Base-by-base conservation (phyloP, 768 basidiomycete species). In the Psilocybe tampanensis region DNA sequence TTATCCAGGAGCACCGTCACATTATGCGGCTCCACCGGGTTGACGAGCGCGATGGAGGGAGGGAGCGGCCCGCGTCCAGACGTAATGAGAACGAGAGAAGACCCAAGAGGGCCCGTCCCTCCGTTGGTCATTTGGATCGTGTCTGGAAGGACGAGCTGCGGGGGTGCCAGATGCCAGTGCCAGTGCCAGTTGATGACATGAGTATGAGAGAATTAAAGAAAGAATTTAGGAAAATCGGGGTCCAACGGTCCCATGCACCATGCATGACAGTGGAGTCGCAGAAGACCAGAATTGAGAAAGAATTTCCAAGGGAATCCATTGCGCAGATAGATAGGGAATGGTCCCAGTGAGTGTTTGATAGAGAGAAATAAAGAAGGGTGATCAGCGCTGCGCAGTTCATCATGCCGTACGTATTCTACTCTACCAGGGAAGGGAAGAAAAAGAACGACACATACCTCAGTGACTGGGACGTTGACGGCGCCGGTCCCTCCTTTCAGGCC, bases 1-100 rank as follows among this genome's bases (percentile, higher is more conserved):
- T 92, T 93, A 71, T 92, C 88, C 58, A 93, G 69, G 15, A 93
- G 69, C 26, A 89, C 80, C 0, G 88, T 91, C 3, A 80, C 72
- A 54, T 91, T 88, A 70, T 85, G 77, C 0, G 90, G 90, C 8
- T 81, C 66, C 3, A 64, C 66, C 0, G 89, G 88, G 66, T 90
- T 84, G 47, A 91, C 84, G 22, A 88, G 78, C 0, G 79, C 84
- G 22, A 92, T 65, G 2, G 82, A 83, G 18, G 89, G 83, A 8
- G 89, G 86, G 5, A 80, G 72, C 21, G 77, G 69, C 0, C 85
- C 88, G 48, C 86, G 82, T 33, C 89, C 89, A 18, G 86, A 88
- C 11, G 80, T 88, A 44, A 84, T 73, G 47, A 91, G 79, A 22
- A 90, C 68, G 7, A 90, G 71, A 58, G 81, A 75, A 44, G 80